Evolutionary conservation across 352 stramenopile species (phyloP), one percentile per base, ranked within the genome.

Genomic region (Aphanomyces cochlioides): DNA sequence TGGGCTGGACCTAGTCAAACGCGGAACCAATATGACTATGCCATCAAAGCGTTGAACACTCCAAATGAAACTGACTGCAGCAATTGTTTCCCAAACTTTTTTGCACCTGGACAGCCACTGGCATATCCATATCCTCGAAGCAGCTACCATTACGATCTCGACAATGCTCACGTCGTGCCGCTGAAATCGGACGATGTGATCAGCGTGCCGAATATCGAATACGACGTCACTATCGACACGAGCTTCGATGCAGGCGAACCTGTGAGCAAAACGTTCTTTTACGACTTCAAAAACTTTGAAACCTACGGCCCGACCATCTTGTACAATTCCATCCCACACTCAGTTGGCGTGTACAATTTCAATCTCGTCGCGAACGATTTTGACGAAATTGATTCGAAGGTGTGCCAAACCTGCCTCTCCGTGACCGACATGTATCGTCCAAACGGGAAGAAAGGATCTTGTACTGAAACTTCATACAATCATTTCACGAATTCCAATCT

Each of bases 51-150:
- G 17, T 12, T n/a, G 43, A 50, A 12, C 10, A 50, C 43, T 12
- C 43, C 10, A n/a, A n/a, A n/a, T n/a, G 43, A 50, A 12, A n/a
- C 43, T 12, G 10, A 12, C 10, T n/a, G 10, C 17, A n/a, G 10
- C 17, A n/a, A 50, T 28, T 61, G 54, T 37, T 61, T 61, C 43
- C 54, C 54, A 28, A 61, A 61, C 36, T 28, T 61, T 28, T 61
- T 61, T 61, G 54, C 54, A 17, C 5, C 7, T 12, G 37, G 37
- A 37, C 5, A 7, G 19, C 19, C 17, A 17, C 36, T 61, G 15
- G 19, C 19, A 12, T 37, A 45, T 40, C 54, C 54, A 6, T 61
- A 40, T 37, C 54, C 54, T 6, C 54, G 34, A 6, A 61, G 54
- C 28, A 41, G 19, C 28, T 61, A 61, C 54, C 15, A 39, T 17